These are phyloP conservation scores for Helotiales sp. DNA, from an alignment of 2,329 filamentous ascomycete genomes.

Conservation along the genomic window DNA sequence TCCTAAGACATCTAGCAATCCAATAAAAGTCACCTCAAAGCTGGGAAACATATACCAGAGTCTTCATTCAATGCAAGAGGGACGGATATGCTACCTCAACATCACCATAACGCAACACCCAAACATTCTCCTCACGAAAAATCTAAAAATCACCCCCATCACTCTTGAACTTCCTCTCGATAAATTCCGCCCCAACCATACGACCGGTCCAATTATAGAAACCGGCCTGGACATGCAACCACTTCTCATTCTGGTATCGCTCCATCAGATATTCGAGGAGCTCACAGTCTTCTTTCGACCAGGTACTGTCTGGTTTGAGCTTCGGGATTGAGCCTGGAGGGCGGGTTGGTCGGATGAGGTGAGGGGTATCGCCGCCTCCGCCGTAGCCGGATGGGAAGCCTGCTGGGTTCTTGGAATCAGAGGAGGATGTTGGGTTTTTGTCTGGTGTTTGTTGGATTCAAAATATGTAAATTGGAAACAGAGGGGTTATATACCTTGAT, in stretches of 20 bases:
- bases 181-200: slow-evolving; percentile 31
- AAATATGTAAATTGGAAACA: too few species aligned
- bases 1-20: too few species aligned
- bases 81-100: neutral
- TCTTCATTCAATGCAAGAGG: neutral
- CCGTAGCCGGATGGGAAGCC: neutral
- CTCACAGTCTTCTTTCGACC: slow-evolving; percentile 31
- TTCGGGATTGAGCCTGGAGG: neutral
- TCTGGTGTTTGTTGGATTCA: too few species aligned
- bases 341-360: neutral
- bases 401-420: too few species aligned
- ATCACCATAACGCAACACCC: neutral
- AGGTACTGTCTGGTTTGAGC: slow-evolving; percentile 27
- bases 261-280: slow-evolving; percentile 30
- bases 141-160: slow-evolving; percentile 18
- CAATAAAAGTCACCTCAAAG: too few species aligned
- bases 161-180: slow-evolving; percentile 33
- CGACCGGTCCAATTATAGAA: slow-evolving; percentile 36
- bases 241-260: slow-evolving; percentile 29
- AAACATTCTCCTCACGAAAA: neutral
- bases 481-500: too few species aligned
- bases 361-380: neutral
- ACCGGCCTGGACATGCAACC: slow-evolving; percentile 32
- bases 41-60: neutral
- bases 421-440: too few species aligned